A percentile compares a stretch with the other conserved stretches of the same genome.
Evolutionary conservation across 176 grass and related monocot species (phyloP).

Genomic region (Ensete ventricosum): DNA sequence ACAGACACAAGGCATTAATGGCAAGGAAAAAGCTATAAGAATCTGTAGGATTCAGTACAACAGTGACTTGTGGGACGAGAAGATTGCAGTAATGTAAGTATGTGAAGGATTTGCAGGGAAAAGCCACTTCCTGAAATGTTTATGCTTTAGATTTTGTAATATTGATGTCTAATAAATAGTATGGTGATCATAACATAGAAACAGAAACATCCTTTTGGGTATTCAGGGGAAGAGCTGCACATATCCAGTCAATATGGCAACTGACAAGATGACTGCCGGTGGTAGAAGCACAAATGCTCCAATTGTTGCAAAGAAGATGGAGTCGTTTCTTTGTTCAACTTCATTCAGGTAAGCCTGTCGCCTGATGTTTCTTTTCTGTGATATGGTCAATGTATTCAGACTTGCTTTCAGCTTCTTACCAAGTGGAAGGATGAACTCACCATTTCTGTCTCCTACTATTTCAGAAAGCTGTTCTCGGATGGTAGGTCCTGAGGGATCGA

Average conservation of each 20-base stretch:
- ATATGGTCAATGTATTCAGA: constrained; percentile 47
- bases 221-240: constrained; percentile 74
- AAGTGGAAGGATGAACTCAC: constrained; percentile 63
- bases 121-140: neutral
- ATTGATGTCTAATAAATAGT: neutral
- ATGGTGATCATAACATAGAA: neutral
- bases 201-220: neutral
- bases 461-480: constrained; percentile 63
- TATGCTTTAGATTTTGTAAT: neutral
- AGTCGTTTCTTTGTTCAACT: constrained; percentile 62
- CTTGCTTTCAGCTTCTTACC: constrained; percentile 71
- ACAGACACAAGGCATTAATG: too few relatives aligned
- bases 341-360: constrained; percentile 72
- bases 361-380: constrained; percentile 85
- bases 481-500: constrained; percentile 12
- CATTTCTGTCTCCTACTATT: constrained; percentile 37
- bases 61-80: neutral
- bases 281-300: constrained; percentile 76
- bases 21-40: too few relatives aligned
- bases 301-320: constrained; percentile 66
- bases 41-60: too few relatives aligned
- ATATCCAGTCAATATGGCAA: constrained; percentile 72
- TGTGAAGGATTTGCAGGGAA: neutral
- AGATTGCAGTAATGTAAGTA: neutral
- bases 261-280: constrained; percentile 57